Conservation (phyloP, 495 filamentous ascomycete species). For the Pyronema domesticum region DNA sequence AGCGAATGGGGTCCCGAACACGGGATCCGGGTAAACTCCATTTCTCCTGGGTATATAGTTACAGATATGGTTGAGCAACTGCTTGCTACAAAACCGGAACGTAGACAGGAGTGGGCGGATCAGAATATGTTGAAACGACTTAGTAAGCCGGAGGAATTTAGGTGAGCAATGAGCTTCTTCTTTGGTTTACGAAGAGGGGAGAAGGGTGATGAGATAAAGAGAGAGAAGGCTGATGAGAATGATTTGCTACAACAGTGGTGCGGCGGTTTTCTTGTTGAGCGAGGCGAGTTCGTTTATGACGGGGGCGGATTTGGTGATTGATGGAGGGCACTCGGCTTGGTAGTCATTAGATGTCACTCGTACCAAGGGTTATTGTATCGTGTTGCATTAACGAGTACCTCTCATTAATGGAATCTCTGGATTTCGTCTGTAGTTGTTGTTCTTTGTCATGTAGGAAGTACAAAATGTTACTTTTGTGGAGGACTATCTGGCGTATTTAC, state of each 20-base stretch:
- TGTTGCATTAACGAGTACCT: too few relatives aligned
- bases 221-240: neutral
- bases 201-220: neutral
- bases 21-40: slow-evolving; percentile 85
- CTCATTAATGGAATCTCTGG: too few relatives aligned
- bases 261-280: slow-evolving; percentile 67
- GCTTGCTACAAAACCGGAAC: slow-evolving; percentile 52
- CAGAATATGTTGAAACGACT: slow-evolving; percentile 79
- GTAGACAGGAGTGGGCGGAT: slow-evolving; percentile 57
- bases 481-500: too few relatives aligned
- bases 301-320: slow-evolving; percentile 59
- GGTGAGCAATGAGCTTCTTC: slow-evolving; percentile 23
- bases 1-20: slow-evolving; percentile 62
- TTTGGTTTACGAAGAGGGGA: too few relatives aligned
- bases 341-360: slow-evolving; percentile 24
- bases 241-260: slow-evolving; percentile 30
- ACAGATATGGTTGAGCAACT: slow-evolving; percentile 77
- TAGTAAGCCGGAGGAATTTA: slow-evolving; percentile 64
- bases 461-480: too few relatives aligned
- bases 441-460: too few relatives aligned
- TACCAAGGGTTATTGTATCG: too few relatives aligned
- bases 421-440: too few relatives aligned
- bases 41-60: slow-evolving; percentile 88
- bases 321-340: slow-evolving; percentile 70
- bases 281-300: slow-evolving; percentile 83